Conservation (phyloP, 2,329 filamentous ascomycete species). For the Sordariomycetes sp. region DNA sequence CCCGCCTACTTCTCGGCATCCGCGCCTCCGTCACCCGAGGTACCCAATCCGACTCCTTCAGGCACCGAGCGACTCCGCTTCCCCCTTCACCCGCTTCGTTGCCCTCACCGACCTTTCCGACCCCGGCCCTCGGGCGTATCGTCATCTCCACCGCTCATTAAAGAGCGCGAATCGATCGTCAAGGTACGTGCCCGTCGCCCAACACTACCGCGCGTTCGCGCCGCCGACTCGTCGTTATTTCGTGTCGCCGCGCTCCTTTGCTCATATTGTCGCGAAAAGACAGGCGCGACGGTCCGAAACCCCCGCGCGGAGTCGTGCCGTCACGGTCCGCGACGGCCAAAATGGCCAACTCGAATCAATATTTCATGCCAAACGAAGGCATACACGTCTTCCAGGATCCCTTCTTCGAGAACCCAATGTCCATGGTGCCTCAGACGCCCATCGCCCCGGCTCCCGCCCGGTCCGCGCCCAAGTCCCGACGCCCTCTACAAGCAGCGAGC, state of each 20-base stretch:
- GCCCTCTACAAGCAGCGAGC: constrained; percentile 34
- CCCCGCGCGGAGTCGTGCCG: constrained; percentile 7
- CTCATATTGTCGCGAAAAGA: background rate
- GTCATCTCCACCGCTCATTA: background rate
- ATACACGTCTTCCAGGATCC: constrained; percentile 40
- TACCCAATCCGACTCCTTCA: background rate
- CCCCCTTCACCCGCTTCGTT: background rate
- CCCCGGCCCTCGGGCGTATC: background rate
- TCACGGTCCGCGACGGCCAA: constrained; percentile 19
- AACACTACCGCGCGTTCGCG: background rate
- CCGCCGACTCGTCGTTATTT: background rate
- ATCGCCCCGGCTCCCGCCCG: constrained; percentile 38
- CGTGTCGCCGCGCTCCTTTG: constrained; percentile 3
- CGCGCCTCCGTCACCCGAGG: background rate
- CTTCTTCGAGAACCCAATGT: constrained; percentile 27
- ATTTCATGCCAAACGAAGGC: constrained; percentile 29
- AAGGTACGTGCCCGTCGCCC: background rate
- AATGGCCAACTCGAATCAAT: constrained; percentile 40
- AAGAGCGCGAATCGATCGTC: background rate
- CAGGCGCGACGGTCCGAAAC: constrained; percentile 1
- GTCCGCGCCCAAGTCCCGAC: constrained; percentile 17
- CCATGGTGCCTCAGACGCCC: constrained; percentile 39
- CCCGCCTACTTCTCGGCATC: background rate
- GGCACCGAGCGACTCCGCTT: background rate
- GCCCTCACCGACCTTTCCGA: background rate